Conservation (phyloP, 495 filamentous ascomycete genomes). For the Chaetomium tenue region DNA sequence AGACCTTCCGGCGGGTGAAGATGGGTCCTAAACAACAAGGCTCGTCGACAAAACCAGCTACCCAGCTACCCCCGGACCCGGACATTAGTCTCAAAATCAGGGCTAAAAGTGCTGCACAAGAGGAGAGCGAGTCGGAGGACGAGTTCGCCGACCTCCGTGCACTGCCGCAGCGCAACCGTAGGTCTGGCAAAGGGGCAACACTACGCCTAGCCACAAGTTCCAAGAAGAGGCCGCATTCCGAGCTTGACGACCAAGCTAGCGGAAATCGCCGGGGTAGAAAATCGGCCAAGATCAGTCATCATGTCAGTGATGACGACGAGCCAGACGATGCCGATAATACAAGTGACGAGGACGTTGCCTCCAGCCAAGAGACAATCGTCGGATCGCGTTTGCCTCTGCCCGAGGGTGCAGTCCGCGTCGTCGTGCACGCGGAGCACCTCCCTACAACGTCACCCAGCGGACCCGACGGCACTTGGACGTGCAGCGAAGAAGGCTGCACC, state of each 20-base stretch:
- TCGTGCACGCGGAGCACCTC: slow-evolving; percentile 45
- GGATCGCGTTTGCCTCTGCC: slow-evolving; percentile 23
- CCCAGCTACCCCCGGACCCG: slow-evolving; percentile 16
- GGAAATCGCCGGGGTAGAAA: slow-evolving; percentile 27
- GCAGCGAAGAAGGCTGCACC: slow-evolving; percentile 64
- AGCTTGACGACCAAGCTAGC: slow-evolving; percentile 37
- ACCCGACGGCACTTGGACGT: slow-evolving; percentile 67
- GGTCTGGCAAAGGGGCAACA: slow-evolving; percentile 36
- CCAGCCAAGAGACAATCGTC: slow-evolving; percentile 11
- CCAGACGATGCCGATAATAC: slow-evolving; percentile 42
- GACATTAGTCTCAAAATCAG: slow-evolving; percentile 5
- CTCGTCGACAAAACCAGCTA: neutral
- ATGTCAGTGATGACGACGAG: slow-evolving; percentile 35
- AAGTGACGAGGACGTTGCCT: slow-evolving; percentile 37
- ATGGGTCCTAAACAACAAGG: neutral
- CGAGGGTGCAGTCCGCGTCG: slow-evolving; percentile 34
- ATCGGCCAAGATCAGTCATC: slow-evolving; percentile 35
- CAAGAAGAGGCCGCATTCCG: slow-evolving; percentile 41
- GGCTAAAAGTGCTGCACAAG: slow-evolving; percentile 15
- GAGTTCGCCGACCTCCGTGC: slow-evolving; percentile 11
- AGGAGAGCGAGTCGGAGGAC: slow-evolving; percentile 18
- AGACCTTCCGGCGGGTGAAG: slow-evolving; percentile 35
- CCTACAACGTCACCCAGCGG: slow-evolving; percentile 49
- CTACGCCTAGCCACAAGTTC: slow-evolving; percentile 32
- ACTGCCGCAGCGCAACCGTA: slow-evolving; percentile 28